A percentile compares a stretch with the other conserved stretches of the same genome.
These are phyloP conservation scores for Chlamydomonas reinhardtii DNA, from an alignment of 163 green algal genomes.

Conservation along the genomic window DNA sequence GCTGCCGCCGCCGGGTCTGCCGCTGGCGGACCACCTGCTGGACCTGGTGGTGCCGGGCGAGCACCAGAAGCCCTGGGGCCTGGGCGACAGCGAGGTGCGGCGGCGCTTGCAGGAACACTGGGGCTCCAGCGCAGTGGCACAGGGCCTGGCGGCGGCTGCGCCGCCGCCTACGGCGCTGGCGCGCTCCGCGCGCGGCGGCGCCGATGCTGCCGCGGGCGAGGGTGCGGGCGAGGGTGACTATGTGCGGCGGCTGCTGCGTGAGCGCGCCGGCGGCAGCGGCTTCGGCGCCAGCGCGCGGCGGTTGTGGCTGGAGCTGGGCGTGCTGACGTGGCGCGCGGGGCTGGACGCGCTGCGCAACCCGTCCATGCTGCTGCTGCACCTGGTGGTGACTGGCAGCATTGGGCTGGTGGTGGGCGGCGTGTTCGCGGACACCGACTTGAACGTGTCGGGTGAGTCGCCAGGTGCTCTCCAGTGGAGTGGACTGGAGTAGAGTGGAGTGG, in stretches of 20 bases:
- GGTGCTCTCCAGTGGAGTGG: too few relatives aligned
- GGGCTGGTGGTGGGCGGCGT: constrained; percentile 72
- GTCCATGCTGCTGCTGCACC: constrained; percentile 62
- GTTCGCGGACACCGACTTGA: constrained; percentile 57
- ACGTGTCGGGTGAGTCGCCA: constrained; percentile 38
- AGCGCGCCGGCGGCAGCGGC: background rate
- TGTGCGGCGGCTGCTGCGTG: background rate
- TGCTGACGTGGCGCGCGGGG: constrained; percentile 72
- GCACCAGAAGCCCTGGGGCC: background rate
- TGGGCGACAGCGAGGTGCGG: background rate
- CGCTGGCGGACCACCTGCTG: constrained; percentile 77
- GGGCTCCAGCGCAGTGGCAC: background rate
- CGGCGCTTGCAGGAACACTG: background rate
- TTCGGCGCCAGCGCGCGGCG: background rate
- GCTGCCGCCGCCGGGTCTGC: constrained; percentile 43
- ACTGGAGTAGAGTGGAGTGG: too few relatives aligned
- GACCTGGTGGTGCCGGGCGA: constrained; percentile 51
- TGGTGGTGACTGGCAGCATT: constrained; percentile 53
- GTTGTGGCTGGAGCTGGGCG: constrained; percentile 53
- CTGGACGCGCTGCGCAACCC: constrained; percentile 72
- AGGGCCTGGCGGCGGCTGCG: background rate
- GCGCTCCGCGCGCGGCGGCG: background rate
- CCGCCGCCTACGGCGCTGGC: background rate
- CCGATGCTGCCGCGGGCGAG: background rate
- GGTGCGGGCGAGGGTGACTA: background rate